Base-by-base conservation (phyloP, 176 grass and related monocot species). In the Rhynchospora tenuis region DNA sequence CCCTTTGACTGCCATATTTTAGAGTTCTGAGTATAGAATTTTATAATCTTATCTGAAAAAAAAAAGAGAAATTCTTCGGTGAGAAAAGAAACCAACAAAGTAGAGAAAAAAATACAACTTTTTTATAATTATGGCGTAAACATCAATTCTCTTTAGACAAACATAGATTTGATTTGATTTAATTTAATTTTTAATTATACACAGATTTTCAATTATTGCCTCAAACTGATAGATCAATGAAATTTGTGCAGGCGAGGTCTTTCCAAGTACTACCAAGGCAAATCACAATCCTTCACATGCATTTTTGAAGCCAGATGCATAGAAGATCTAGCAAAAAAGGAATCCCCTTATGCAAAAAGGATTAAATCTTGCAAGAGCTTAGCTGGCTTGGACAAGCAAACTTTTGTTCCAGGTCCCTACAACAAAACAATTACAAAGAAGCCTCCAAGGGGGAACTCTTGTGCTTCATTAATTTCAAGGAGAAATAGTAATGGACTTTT, bases 241-340 rank as follows among this genome's bases (percentile, higher is more conserved):
- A 64, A 74, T 42, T 84, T 59, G 1, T 59, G 71, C 89, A 97
- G 94, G 86, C 91, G 91, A 81, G 92, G 94, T 50, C 81, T 97
- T 70, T 97, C 92, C 23, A 84, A 71, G 81, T 84, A 91, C 81
- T 97, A 91, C 85, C 80, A 92, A 77, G 92, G 94, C 45, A 92
- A 90, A 80, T 94, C 94, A 0, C 88, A 97, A 84, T 97, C 94
- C 47, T 97, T 97, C 85, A 88, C 88, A 84, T 94, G 86, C 86
- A 86, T 97, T 87, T 82, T 86, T 22, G 79, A 88, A 71, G 94
- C 89, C 61, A 82, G 83, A 68, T 85, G 76, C 74, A 45, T 97
- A 43, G 90, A 92, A 43, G 94, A 97, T 83, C 85, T 97, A 76
- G 86, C 74, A 19, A 97, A 97, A 85, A 86, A 88, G 79, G 92